Base-by-base conservation (phyloP, 2,329 filamentous ascomycete species). In the Pseudodiploospora longispora region DNA sequence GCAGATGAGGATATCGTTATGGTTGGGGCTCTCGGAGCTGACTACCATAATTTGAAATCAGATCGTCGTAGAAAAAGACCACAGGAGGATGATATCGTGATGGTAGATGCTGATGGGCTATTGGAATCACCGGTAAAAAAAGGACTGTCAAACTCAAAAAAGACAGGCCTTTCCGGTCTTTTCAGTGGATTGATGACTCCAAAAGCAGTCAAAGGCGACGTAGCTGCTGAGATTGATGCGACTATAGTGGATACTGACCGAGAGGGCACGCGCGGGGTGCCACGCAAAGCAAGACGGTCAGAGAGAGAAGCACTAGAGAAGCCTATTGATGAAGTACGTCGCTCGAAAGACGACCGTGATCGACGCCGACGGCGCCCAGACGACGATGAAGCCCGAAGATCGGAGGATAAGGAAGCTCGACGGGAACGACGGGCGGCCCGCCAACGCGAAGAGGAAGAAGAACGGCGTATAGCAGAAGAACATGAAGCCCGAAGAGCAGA, bases 331-430 rank as follows among this genome's bases (percentile, higher is more conserved):
- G 80, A 83, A 40, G 68, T 74, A 5, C 75, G 76, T 38, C 69
- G 68, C 30, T 69, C 68, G 6, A 79, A 78, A 52, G 77, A 82
- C 10, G 76, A 78, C 37, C 67, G 71, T 19, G 76, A 80, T 49
- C 70, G 72, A 35, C 75, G 72, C 33, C 70, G 71, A 40, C 72
- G 66, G 44, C 72, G 75, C 36, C 78, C 81, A 45, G 75, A 76
- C 31, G 75, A 76, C n/a, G 70, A 68, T 2, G 76, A 83, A 49
- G 67, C 69, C 49, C 53, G 51, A 7, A 66, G 67, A 46, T 67
- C 71, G 44, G 76, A 78, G 49, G 78, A 83, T 47, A 80, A 75
- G 50, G 76, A 81, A 41, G 72, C 73, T 3, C 71, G 78, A 34
- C 71, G 76, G 6, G 80, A 80, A 50, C 66, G 75, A 8, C 70